Base-by-base conservation (phyloP, 1,284 basidiomycete genomes). In the Laetiporus sulphureus region DNA sequence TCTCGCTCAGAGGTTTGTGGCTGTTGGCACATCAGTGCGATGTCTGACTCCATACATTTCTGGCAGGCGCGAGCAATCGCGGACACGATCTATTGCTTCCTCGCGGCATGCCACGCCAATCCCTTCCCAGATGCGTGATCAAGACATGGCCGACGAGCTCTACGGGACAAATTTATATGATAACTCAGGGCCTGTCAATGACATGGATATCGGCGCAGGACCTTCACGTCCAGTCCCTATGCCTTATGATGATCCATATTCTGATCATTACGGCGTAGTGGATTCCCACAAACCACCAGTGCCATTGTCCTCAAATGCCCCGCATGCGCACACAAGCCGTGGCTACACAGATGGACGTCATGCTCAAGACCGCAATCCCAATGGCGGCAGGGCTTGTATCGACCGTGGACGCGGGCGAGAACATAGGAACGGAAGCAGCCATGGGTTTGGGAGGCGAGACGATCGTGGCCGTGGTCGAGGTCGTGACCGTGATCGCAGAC, bases 201-300 rank as follows among this genome's bases (percentile, higher is more conserved):
- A 86, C 54, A 67, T 79, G 46, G 75, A 80, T 50, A 75, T 72
- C 44, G 63, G 63, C 22, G 64, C 69, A 24, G 71, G 72, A 4
- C 68, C 76, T 4, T 72, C 71, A 12, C 72, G 83, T 37, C 79
- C 83, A 22, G 55, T 70, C 15, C 83, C 83, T 4, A 65, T 75
- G 23, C 79, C 83, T 21, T 87, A 87, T 52, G 81, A 87, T 45
- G 84, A 87, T 52, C 84, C 84, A 2, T 87, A 87, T 57, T 73
- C 81, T 13, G 79, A 83, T 32, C 62, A 61, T 32, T 68, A 67
- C 39, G 59, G 52, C 11, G 36, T 52, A 10, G 33, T 45, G 21
- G 43, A 50, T 8, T 35, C 40, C 40, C 3, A 27, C 36, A 6
- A 36, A 23, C 24, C 20, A n/a, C 3, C 18, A 24, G 33, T n/a